These are phyloP conservation scores for Candida glucosophila DNA, from an alignment of 1,139 yeast genomes.

Conservation along the genomic window DNA sequence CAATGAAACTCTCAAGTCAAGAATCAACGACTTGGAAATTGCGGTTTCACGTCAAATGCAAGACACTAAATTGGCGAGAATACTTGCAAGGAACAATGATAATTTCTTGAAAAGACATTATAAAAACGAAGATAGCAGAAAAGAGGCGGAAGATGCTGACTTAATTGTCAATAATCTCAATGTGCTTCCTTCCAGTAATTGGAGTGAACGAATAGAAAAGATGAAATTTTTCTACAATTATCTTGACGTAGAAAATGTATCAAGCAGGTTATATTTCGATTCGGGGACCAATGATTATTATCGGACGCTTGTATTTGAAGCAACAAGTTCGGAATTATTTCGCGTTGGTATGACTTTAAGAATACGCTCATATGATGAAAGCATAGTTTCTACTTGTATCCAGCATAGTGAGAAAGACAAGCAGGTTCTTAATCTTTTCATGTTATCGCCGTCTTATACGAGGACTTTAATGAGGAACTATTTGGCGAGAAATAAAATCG, in stretches of 20 bases:
- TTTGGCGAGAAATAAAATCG: conserved; percentile 18
- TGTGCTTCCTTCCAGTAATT: conserved; percentile 29
- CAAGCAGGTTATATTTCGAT: conserved; percentile 7
- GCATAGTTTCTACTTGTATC: no score
- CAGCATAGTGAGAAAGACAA: no score
- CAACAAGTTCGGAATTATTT: conserved; percentile 18
- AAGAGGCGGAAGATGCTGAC: conserved; percentile 6
- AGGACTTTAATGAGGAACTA: conserved; percentile 14
- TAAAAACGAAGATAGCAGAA: conserved; percentile 11
- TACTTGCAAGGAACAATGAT: no score
- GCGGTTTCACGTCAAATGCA: no score
- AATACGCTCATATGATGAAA: conserved; percentile 11
- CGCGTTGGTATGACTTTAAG: conserved; percentile 11
- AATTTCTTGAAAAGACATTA: no score
- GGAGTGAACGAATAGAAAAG: conserved; percentile 21
- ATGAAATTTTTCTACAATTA: conserved; percentile 20
- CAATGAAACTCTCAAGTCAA: conserved; percentile 14
- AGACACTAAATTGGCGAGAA: no score
- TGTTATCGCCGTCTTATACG: conserved; percentile 17
- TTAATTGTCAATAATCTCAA: conserved; percentile 16
- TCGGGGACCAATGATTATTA: conserved; percentile 5
- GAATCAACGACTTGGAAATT: no score
- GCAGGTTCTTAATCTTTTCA: no score
- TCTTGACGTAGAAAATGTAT: conserved; percentile 14
- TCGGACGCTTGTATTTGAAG: conserved; percentile 14